These are phyloP conservation scores for Cladobotryum mycophilum DNA, from an alignment of 2,329 filamentous ascomycete genomes.

Conservation along the genomic window DNA sequence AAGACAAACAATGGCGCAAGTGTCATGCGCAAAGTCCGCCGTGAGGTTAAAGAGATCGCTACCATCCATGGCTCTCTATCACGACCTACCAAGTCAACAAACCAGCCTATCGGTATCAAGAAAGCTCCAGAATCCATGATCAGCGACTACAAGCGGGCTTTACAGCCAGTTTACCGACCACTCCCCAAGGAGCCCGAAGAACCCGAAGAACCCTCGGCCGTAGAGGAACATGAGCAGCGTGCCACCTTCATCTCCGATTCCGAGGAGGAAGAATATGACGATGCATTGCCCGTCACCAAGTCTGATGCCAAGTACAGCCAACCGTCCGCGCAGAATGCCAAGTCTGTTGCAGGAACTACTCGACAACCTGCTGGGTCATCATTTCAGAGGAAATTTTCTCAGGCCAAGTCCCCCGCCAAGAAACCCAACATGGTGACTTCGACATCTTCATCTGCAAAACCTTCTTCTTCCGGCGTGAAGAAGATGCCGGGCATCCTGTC, in stretches of 20 bases:
- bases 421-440: too few relatives aligned
- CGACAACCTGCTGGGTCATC: background rate
- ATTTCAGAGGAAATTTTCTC: conserved; percentile 6
- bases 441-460: background rate
- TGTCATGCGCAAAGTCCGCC: conserved; percentile 49
- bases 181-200: conserved; percentile 14
- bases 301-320: too few relatives aligned
- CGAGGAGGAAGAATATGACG: conserved; percentile 23
- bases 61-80: conserved; percentile 24
- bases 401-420: conserved; percentile 2
- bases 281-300: background rate
- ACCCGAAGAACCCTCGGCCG: conserved; percentile 14
- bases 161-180: conserved; percentile 29
- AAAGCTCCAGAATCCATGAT: conserved; percentile 50
- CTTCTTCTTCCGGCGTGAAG: background rate
- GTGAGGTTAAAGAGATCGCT: conserved; percentile 50
- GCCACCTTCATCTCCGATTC: conserved; percentile 38
- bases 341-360: background rate
- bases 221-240: conserved; percentile 28
- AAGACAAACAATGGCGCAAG: conserved; percentile 46
- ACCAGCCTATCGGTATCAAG: conserved; percentile 34
- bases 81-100: too few relatives aligned
- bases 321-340: conserved; percentile 7
- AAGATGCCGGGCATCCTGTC: conserved; percentile 20
- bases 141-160: conserved; percentile 42